A percentile compares a stretch with the other conserved stretches of the same genome.
These are phyloP conservation scores for Venustampulla echinocandica DNA, from an alignment of 495 filamentous ascomycete genomes.

Conservation along the genomic window DNA sequence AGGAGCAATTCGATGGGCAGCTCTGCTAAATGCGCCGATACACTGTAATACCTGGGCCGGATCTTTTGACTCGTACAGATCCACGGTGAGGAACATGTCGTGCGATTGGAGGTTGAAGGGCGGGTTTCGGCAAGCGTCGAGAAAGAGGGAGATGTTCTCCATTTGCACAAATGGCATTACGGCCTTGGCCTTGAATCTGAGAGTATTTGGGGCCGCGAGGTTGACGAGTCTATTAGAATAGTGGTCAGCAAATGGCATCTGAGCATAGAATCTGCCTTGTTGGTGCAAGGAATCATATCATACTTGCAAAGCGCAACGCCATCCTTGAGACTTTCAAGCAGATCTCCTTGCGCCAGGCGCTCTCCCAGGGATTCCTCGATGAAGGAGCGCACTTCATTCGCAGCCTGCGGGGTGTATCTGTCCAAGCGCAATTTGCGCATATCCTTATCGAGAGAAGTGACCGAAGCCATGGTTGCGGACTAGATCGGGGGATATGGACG, in stretches of 20 bases:
- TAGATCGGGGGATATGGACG: neutral
- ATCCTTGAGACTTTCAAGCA: slow-evolving; percentile 81
- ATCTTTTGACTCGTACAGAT: slow-evolving; percentile 93
- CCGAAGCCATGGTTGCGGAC: slow-evolving; percentile 68
- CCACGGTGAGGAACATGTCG: slow-evolving; percentile 94
- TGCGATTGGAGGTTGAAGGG: slow-evolving; percentile 85
- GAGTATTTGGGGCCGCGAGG: slow-evolving; percentile 50
- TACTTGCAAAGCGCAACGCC: slow-evolving; percentile 89
- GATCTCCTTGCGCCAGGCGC: slow-evolving; percentile 59
- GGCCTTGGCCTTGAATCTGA: slow-evolving; percentile 17
- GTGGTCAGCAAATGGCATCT: slow-evolving; percentile 1
- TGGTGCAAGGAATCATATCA: too few species aligned
- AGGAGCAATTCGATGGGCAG: slow-evolving; percentile 71
- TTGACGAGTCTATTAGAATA: slow-evolving; percentile 62
- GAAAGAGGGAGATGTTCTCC: slow-evolving; percentile 98
- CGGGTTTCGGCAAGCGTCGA: slow-evolving; percentile 72
- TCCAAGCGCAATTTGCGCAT: slow-evolving; percentile 85
- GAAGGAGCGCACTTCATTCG: slow-evolving; percentile 78
- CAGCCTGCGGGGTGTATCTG: slow-evolving; percentile 89
- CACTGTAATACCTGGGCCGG: slow-evolving; percentile 95
- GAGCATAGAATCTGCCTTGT: neutral
- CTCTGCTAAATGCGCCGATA: slow-evolving; percentile 80
- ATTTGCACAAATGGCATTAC: slow-evolving; percentile 97
- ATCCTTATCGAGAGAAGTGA: slow-evolving; percentile 89
- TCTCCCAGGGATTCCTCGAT: slow-evolving; percentile 77